These are phyloP conservation scores for Apiospora koreana DNA, from an alignment of 2,329 filamentous ascomycete genomes.

Conservation along the genomic window DNA sequence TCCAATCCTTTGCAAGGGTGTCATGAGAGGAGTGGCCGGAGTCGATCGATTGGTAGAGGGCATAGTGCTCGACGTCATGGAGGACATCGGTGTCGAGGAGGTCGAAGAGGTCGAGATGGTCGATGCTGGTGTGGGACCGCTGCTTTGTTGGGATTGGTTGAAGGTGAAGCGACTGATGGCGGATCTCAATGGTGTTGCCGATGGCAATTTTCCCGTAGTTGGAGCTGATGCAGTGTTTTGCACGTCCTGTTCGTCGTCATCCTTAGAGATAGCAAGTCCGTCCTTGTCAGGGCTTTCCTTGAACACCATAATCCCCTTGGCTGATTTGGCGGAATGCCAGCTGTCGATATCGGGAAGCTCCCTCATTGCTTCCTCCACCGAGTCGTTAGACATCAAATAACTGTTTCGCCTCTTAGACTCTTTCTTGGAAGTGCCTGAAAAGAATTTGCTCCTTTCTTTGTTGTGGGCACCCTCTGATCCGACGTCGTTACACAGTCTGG, in stretches of 20 bases:
- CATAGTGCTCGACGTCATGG: constrained; percentile 38
- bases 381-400: constrained; percentile 57
- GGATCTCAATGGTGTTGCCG: constrained; percentile 30
- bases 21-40: constrained; percentile 42
- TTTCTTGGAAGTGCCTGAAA: constrained; percentile 34
- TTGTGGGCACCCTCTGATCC: constrained; percentile 28
- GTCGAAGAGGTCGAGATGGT: constrained; percentile 24
- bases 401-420: constrained; percentile 33
- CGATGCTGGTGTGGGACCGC: constrained; percentile 33
- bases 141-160: constrained; percentile 26
- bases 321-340: constrained; percentile 43
- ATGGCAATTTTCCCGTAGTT: constrained; percentile 9
- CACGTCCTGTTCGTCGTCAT: constrained; percentile 19
- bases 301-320: constrained; percentile 45
- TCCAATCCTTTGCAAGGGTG: constrained; percentile 56
- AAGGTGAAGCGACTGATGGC: constrained; percentile 36
- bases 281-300: constrained; percentile 38
- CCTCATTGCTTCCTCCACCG: constrained; percentile 54
- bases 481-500: constrained; percentile 52
- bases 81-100: constrained; percentile 25
- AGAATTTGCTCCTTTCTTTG: constrained; percentile 56
- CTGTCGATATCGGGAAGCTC: constrained; percentile 53
- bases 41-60: constrained; percentile 46
- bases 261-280: constrained; percentile 19
- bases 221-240: constrained; percentile 9